Percentiles rank a stretch among this genome's conserved stretches.
These are phyloP conservation scores for Mentha longifolia DNA, from an alignment of 257 asterid genomes.

Conservation along the genomic window DNA sequence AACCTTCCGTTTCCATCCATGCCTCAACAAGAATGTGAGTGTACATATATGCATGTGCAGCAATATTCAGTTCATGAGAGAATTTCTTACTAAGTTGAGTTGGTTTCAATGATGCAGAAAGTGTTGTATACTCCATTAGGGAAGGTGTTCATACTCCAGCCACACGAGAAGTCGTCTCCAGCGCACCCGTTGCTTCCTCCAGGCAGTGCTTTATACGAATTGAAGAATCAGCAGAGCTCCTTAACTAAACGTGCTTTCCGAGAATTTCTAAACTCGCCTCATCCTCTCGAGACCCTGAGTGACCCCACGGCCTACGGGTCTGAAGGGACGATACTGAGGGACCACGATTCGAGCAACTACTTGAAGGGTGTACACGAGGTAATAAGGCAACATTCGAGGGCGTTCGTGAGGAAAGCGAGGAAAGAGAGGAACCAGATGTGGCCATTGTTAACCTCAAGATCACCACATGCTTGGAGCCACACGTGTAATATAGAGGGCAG, in stretches of 20 bases:
- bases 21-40: constrained; percentile 75
- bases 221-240: constrained; percentile 43
- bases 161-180: constrained; percentile 78
- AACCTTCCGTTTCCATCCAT: constrained; percentile 73
- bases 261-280: constrained; percentile 80
- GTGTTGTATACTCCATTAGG: constrained; percentile 84
- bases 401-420: constrained; percentile 45
- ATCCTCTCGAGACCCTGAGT: constrained; percentile 81
- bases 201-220: constrained; percentile 59
- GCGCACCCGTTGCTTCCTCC: constrained; percentile 75
- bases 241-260: constrained; percentile 51
- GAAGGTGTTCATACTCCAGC: constrained; percentile 79
- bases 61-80: not conserved
- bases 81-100: not conserved
- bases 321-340: constrained; percentile 77
- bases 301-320: constrained; percentile 84
- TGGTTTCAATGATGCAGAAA: constrained; percentile 51
- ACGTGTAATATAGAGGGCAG: constrained; percentile 41
- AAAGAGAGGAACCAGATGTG: constrained; percentile 65
- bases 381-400: constrained; percentile 52
- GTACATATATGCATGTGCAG: not conserved
- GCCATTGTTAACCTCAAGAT: constrained; percentile 69
- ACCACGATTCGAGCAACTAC: constrained; percentile 89
- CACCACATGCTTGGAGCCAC: constrained; percentile 78
- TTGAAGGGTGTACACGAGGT: constrained; percentile 68